Evolutionary conservation across 306 rosid genomes (phyloP).

Genomic region (Macrotyloma uniflorum): DNA sequence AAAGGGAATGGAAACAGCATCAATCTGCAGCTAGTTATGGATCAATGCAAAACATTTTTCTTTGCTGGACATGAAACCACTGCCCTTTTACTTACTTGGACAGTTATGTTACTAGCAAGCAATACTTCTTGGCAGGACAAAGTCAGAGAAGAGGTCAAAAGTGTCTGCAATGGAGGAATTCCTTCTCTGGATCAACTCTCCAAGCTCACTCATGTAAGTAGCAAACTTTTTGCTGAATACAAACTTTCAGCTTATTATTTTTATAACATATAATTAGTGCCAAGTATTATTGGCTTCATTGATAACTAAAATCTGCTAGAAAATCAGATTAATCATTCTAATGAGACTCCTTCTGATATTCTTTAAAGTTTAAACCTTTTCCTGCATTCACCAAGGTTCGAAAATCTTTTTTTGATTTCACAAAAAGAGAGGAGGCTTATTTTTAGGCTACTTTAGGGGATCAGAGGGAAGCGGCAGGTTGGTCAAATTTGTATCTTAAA

Average conservation of each 20-base stretch:
- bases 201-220: conserved; percentile 68
- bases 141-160: conserved; percentile 65
- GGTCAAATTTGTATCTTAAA: conserved; percentile 18
- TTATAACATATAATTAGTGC: too few relatives aligned
- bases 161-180: conserved; percentile 56
- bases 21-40: conserved; percentile 77
- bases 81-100: conserved; percentile 90
- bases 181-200: conserved; percentile 78
- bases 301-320: too few relatives aligned
- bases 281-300: too few relatives aligned
- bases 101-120: conserved; percentile 80
- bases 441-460: neutral
- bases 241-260: too few relatives aligned
- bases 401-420: neutral
- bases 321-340: too few relatives aligned
- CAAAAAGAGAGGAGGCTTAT: neutral
- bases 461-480: conserved; percentile 7
- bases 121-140: conserved; percentile 80
- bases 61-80: conserved; percentile 98
- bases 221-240: neutral
- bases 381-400: neutral
- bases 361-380: neutral
- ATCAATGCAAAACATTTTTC: conserved; percentile 96
- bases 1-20: conserved; percentile 60
- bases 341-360: too few relatives aligned